Base-by-base conservation (phyloP, 139 green algal species). In the Picocystis salinarum region DNA sequence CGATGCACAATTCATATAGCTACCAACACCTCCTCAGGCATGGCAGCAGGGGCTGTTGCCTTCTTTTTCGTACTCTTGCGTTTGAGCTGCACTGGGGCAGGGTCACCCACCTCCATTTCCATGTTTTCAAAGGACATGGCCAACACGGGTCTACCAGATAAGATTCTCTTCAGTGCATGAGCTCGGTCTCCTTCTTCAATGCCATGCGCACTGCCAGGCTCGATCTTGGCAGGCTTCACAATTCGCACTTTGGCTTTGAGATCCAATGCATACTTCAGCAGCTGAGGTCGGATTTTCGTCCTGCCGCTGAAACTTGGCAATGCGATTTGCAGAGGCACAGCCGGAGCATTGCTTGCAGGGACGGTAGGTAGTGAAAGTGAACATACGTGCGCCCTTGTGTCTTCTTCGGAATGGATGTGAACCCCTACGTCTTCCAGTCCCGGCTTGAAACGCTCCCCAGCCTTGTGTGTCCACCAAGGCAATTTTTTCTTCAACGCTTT, bases 261-360 rank as follows among this genome's bases (percentile, higher is more conserved):
- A 22, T 75, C 55, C 39, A 71, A 78, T 15, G 66, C 49, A 56
- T 92, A 92, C 44, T 82, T 69, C 28, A 89, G 46, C 40, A 92
- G 60, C 5, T 46, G 52, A 3, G 75, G 78, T 19, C 61, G 42
- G 22, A 82, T 70, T 0, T 52, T 39, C 0, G 80, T 92, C 37
- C 34, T 64, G 2, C 78, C 79, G 4, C 74, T 84, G 64, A 83
- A 90, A 62, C 70, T 83, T 36, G 78, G 78, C 18, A 90, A 61
- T 12, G 49, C 53, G 37, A 90, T 55, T n/a, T n/a, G n/a, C n/a
- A n/a, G n/a, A n/a, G n/a, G n/a, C n/a, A n/a, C n/a, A n/a, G n/a
- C n/a, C n/a, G n/a, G n/a, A n/a, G n/a, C n/a, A n/a, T n/a, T n/a
- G n/a, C n/a, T n/a, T n/a, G n/a, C n/a, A n/a, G n/a, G n/a, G n/a